Conservation (phyloP, 306 rosid genomes). For the Fragaria ananassa region DNA sequence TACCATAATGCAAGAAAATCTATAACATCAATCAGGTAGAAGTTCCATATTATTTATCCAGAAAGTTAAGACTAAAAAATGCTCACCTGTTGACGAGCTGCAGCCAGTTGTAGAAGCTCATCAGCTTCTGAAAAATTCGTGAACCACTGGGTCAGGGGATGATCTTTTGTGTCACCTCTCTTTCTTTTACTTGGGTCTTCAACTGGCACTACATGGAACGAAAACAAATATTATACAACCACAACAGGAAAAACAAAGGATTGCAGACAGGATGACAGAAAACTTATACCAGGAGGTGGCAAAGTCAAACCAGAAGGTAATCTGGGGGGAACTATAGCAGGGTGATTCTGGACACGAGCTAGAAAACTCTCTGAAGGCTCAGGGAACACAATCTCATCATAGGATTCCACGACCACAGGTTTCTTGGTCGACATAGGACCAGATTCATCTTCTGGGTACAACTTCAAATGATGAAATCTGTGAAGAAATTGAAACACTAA, state of each 20-base stretch:
- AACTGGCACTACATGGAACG: slow-evolving; percentile 47
- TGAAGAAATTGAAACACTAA: slow-evolving; percentile 40
- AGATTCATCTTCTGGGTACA: slow-evolving; percentile 75
- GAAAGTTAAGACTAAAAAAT: slow-evolving; percentile 2
- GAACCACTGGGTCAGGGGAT: slow-evolving; percentile 65
- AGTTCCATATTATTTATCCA: not conserved
- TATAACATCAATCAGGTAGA: not conserved
- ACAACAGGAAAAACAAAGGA: slow-evolving; percentile 13
- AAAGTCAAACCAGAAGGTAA: slow-evolving; percentile 54
- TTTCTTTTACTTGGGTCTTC: slow-evolving; percentile 63
- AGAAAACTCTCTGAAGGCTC: slow-evolving; percentile 69
- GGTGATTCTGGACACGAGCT: slow-evolving; percentile 58
- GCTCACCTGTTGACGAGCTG: slow-evolving; percentile 77
- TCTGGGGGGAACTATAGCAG: slow-evolving; percentile 53
- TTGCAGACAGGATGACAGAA: slow-evolving; percentile 1
- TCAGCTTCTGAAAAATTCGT: slow-evolving; percentile 79
- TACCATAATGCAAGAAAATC: not conserved
- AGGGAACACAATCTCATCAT: slow-evolving; percentile 71
- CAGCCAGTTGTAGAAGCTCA: slow-evolving; percentile 76
- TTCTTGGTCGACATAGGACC: slow-evolving; percentile 74
- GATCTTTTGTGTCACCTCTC: slow-evolving; percentile 72
- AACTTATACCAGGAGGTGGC: slow-evolving; percentile 61
- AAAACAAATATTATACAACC: slow-evolving; percentile 12
- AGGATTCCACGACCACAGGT: slow-evolving; percentile 66
- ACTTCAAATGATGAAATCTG: slow-evolving; percentile 83